These are phyloP conservation scores for Microsporum audouinii DNA, from an alignment of 2,329 filamentous ascomycete species.

Conservation along the genomic window DNA sequence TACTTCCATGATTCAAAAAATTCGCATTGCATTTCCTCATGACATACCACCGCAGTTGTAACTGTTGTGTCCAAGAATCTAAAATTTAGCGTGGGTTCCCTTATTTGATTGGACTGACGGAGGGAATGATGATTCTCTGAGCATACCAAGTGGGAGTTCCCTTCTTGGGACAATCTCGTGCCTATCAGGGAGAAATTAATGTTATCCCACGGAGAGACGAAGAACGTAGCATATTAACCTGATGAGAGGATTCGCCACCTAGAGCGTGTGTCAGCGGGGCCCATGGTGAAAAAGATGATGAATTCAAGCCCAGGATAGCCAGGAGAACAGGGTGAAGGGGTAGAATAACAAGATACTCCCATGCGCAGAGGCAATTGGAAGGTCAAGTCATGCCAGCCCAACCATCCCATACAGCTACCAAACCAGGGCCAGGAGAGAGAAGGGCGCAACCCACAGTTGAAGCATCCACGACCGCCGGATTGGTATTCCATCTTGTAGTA, in stretches of 20 bases:
- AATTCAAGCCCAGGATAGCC: neutral
- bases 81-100: constrained; percentile 9
- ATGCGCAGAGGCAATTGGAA: neutral
- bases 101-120: neutral
- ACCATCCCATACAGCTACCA: neutral
- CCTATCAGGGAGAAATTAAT: constrained; percentile 38
- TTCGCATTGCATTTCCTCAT: constrained; percentile 6
- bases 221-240: constrained; percentile 47
- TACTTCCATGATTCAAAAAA: constrained; percentile 9
- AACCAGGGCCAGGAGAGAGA: neutral
- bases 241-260: constrained; percentile 64
- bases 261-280: constrained; percentile 14
- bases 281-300: neutral
- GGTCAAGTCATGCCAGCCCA: neutral
- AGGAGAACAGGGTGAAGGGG: neutral
- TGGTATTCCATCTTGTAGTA: constrained; percentile 39
- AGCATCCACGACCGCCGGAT: constrained; percentile 43
- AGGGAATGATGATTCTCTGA: neutral
- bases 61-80: constrained; percentile 34
- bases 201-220: constrained; percentile 11
- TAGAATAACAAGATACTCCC: neutral
- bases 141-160: constrained; percentile 66
- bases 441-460: constrained; percentile 42
- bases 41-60: constrained; percentile 69
- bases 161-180: constrained; percentile 76